These are phyloP conservation scores for Anthracocystis panici-leucophaei DNA, from an alignment of 1,284 basidiomycete species.

Conservation along the genomic window DNA sequence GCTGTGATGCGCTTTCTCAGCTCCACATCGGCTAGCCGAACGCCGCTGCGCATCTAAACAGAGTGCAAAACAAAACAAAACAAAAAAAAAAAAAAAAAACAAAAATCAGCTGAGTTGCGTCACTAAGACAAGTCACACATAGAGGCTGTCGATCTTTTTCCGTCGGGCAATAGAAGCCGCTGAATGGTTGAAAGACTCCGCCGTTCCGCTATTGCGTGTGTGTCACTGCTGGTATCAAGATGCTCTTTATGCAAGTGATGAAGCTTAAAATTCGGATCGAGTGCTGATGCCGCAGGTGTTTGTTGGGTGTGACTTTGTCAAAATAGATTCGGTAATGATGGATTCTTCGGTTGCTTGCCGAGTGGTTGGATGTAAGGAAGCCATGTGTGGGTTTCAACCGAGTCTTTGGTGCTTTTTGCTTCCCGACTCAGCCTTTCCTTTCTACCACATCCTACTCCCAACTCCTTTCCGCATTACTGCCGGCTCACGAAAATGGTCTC, in stretches of 20 bases:
- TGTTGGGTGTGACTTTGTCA: too few species aligned
- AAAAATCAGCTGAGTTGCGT: conserved; percentile 40
- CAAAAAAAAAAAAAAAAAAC: not conserved
- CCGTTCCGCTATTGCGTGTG: too few species aligned
- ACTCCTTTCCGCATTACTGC: not conserved
- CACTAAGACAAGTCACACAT: not conserved
- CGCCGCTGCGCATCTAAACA: conserved; percentile 4
- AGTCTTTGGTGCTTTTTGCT: not conserved
- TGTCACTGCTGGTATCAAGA: too few species aligned
- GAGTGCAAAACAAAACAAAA: conserved; percentile 1
- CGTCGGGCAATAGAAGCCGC: too few species aligned
- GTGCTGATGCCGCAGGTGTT: too few species aligned
- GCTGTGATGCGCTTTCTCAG: not conserved
- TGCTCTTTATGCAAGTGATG: too few species aligned
- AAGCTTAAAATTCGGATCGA: too few species aligned
- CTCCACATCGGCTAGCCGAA: conserved; percentile 14
- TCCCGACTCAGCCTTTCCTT: not conserved
- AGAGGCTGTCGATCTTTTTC: not conserved
- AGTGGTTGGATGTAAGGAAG: not conserved
- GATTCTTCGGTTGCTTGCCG: not conserved
- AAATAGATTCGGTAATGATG: too few species aligned
- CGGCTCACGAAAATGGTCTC: conserved; percentile 53
- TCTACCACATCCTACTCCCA: not conserved
- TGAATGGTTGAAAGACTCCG: too few species aligned
- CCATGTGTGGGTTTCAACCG: not conserved